Evolutionary conservation across 129 eudicot species (phyloP), one percentile per base, ranked within the genome.

Genomic region (Smallanthus sonchifolius): DNA sequence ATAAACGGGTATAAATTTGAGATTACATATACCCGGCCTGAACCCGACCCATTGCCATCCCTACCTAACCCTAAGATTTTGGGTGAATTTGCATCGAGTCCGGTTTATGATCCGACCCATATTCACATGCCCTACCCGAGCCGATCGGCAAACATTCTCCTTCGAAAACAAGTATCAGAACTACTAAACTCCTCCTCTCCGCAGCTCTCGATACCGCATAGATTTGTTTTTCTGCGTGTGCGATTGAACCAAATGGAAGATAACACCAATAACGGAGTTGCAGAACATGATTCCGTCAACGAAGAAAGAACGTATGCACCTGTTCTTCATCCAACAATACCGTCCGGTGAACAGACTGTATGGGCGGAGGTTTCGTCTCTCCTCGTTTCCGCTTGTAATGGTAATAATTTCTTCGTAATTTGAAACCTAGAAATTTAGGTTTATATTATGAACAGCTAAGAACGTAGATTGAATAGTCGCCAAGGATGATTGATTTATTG

Each of bases 321-420:
- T 39, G 69, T 79, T 45, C 34, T 72, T 6, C 74, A 74, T 66
- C 75, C 95, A 60, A 74, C 87, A n/a, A 80, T 87, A 20, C 84
- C 96, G 24, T 86, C 92, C 71, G 90, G 90, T 28, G 91, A 86
- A 19, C 87, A 86, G 64, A 66, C 90, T 44, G 95, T 81, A 34
- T 90, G 96, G 96, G 77, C 91, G 43, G 98, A 92, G 51, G 95
- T 86, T 55, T 87, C 96, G 1, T 67, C 86, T 62, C 92, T 92
- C 11, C 86, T 92, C 38, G 65, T 48, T 6, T 77, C 84, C 30
- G 96, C 95, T 54, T 88, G 92, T 83, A 65, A 73, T 52, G 98
- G 98, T 89, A 54, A 3, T 51, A 6, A 71, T 35, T 19, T 55
- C 16, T 28, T 15, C 43, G 2, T 43, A 43, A 10, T 69, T 56